Conservation (phyloP, 257 asterid species). For the Sherardia arvensis region DNA sequence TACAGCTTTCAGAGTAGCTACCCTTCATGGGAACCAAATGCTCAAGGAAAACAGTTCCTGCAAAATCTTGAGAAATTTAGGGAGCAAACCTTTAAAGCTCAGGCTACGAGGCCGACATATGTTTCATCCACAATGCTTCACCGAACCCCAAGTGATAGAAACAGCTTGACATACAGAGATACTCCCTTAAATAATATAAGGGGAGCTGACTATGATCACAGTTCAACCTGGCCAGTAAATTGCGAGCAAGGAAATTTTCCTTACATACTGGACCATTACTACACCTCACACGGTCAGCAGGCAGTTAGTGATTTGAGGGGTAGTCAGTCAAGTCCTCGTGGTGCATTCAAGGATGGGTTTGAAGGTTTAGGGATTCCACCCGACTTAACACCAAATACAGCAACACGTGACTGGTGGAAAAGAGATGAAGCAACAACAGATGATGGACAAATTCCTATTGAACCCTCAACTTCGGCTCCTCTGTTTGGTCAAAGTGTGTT, state of each 20-base stretch:
- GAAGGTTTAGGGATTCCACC: constrained; percentile 38
- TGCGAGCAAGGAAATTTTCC: constrained; percentile 53
- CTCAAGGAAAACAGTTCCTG: constrained; percentile 71
- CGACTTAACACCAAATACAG: constrained; percentile 14
- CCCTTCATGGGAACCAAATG: constrained; percentile 79
- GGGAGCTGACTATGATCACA: constrained; percentile 34
- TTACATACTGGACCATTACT: constrained; percentile 81
- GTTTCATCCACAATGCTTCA: constrained; percentile 27
- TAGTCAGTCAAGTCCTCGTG: constrained; percentile 16
- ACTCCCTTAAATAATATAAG: constrained; percentile 20
- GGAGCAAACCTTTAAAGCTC: constrained; percentile 59
- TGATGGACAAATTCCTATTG: constrained; percentile 36
- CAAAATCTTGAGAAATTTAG: constrained; percentile 45
- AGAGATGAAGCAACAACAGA: constrained; percentile 10
- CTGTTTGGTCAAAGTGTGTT: constrained; percentile 59
- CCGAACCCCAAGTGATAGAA: constrained; percentile 28
- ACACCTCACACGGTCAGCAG: constrained; percentile 52
- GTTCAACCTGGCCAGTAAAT: constrained; percentile 58
- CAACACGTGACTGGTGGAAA: constrained; percentile 39
- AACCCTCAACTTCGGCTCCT: constrained; percentile 74
- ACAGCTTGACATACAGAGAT: constrained; percentile 33
- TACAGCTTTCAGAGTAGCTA: constrained; percentile 72
- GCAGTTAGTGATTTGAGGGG: constrained; percentile 22
- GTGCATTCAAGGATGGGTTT: constrained; percentile 23
- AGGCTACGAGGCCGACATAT: constrained; percentile 21